Evolutionary conservation across 2,329 filamentous ascomycete species (phyloP).

Genomic region (Colletotrichum aenigma): DNA sequence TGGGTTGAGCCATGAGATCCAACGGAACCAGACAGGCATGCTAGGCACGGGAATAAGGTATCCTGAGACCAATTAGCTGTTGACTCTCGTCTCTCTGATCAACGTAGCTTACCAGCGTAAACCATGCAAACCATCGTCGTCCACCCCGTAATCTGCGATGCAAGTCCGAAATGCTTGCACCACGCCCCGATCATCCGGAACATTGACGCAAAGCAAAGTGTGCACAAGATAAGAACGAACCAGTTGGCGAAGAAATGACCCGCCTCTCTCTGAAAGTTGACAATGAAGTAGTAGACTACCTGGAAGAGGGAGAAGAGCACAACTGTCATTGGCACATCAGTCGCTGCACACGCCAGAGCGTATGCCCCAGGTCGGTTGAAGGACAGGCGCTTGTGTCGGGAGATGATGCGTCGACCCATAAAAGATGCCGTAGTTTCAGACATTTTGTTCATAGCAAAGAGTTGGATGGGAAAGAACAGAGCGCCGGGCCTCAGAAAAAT

Average conservation of each 20-base stretch:
- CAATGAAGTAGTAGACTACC: conserved; percentile 61
- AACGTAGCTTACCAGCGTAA: conserved; percentile 48
- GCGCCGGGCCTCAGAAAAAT: conserved; percentile 60
- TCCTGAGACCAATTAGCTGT: conserved; percentile 33
- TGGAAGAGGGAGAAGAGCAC: conserved; percentile 54
- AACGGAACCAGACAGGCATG: conserved; percentile 76
- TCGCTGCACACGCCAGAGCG: conserved; percentile 54
- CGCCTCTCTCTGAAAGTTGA: conserved; percentile 57
- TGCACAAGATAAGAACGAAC: conserved; percentile 69
- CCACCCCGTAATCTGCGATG: conserved; percentile 56
- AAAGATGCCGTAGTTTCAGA: conserved; percentile 54
- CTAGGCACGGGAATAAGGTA: conserved; percentile 54
- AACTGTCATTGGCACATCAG: conserved; percentile 64
- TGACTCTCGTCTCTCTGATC: conserved; percentile 17
- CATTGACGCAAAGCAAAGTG: conserved; percentile 74
- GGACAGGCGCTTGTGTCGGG: conserved; percentile 51
- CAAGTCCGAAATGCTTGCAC: conserved; percentile 67
- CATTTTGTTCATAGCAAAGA: conserved; percentile 62
- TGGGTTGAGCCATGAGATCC: conserved; percentile 78
- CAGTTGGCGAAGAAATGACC: conserved; percentile 78
- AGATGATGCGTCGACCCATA: conserved; percentile 48
- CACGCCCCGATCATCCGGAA: conserved; percentile 76
- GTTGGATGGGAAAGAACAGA: conserved; percentile 63
- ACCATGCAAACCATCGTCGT: conserved; percentile 65
- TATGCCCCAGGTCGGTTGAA: conserved; percentile 58